Evolutionary conservation across 129 eudicot species (phyloP).

Genomic region (Centella asiatica): DNA sequence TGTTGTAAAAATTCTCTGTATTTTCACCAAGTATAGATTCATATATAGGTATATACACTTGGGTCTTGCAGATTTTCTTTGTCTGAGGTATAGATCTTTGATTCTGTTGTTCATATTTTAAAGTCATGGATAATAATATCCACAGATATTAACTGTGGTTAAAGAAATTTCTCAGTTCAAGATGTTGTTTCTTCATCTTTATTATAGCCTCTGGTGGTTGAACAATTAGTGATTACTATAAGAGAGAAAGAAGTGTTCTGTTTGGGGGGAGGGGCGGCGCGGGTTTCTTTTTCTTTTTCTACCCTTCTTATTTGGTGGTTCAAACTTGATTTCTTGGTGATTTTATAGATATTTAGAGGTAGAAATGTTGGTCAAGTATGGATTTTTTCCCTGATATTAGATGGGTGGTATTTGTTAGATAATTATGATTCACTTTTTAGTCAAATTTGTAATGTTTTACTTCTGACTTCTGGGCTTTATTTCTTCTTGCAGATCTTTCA

Average conservation of each 20-base stretch:
- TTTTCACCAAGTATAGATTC: conserved; percentile 8
- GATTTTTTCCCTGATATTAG: neutral
- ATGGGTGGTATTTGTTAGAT: neutral
- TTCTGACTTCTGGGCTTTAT: neutral
- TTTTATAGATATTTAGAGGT: neutral
- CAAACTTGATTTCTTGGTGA: neutral
- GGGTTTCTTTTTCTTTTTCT: too few relatives aligned
- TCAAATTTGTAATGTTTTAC: neutral
- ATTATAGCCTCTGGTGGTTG: too few relatives aligned
- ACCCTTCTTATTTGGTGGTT: neutral
- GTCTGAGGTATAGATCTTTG: conserved; percentile 48
- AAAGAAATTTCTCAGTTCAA: neutral
- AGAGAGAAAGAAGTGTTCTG: too few relatives aligned
- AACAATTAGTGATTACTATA: too few relatives aligned
- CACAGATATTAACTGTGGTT: neutral
- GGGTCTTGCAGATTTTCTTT: conserved; percentile 18
- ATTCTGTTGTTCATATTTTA: conserved; percentile 4
- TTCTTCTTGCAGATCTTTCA: conserved; percentile 28
- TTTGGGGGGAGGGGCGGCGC: too few relatives aligned
- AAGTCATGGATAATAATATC: neutral
- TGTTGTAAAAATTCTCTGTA: conserved; percentile 25
- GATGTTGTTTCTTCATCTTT: too few relatives aligned
- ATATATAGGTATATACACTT: neutral
- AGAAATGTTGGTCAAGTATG: neutral
- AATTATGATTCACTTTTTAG: neutral